Evolutionary conservation across 1,284 basidiomycete species (phyloP).

Genomic region (Moesziomyces globuligerus): DNA sequence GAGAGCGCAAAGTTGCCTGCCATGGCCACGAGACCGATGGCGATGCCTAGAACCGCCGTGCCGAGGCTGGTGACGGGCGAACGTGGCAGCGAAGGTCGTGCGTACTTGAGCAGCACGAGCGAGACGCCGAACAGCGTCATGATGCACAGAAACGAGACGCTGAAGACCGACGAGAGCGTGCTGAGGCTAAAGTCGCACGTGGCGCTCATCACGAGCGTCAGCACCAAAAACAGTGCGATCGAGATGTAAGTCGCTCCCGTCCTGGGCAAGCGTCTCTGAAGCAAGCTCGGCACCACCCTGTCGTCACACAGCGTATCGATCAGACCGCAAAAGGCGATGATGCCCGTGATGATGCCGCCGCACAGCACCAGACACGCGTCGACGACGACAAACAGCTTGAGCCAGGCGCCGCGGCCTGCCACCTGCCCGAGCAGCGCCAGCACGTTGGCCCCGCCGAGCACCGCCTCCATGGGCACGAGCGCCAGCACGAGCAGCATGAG

Average conservation of each 20-base stretch:
- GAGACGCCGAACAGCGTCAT: constrained; percentile 76
- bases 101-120: constrained; percentile 74
- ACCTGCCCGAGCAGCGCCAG: constrained; percentile 38
- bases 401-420: constrained; percentile 37
- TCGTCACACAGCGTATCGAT: constrained; percentile 67
- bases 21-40: constrained; percentile 74
- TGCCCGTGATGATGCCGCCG: constrained; percentile 56
- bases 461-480: constrained; percentile 29
- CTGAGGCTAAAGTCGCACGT: constrained; percentile 72
- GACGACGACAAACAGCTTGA: constrained; percentile 48
- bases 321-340: constrained; percentile 42
- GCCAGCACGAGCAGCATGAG: constrained; percentile 53
- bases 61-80: constrained; percentile 68
- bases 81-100: constrained; percentile 73
- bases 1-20: constrained; percentile 50
- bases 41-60: constrained; percentile 71
- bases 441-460: constrained; percentile 44
- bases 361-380: constrained; percentile 54
- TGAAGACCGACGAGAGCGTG: constrained; percentile 53
- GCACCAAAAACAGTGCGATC: constrained; percentile 71
- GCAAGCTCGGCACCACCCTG: constrained; percentile 73
- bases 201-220: constrained; percentile 74
- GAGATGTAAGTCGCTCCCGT: constrained; percentile 73
- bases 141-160: constrained; percentile 74
- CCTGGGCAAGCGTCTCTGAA: constrained; percentile 71